Evolutionary conservation across 805 yeast species (phyloP).

Genomic region (Lipomyces chichibuensis): DNA sequence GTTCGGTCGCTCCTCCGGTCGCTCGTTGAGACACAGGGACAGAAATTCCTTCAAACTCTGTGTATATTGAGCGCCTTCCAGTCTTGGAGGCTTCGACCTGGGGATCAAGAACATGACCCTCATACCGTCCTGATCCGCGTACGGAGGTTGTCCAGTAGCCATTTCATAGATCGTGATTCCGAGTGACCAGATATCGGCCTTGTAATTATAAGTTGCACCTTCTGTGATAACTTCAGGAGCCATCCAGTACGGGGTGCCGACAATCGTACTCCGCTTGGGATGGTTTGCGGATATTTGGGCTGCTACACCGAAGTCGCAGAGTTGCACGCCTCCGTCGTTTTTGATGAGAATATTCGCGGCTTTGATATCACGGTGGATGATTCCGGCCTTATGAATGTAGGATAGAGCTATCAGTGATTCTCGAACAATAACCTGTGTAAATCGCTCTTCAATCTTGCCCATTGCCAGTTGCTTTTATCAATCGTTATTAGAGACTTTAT

Average conservation of each 20-base stretch:
- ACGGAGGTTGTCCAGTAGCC: conserved; percentile 97
- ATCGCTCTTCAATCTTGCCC: conserved; percentile 83
- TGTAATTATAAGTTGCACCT: conserved; percentile 55
- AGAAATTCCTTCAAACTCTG: conserved; percentile 78
- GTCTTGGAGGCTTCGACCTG: conserved; percentile 88
- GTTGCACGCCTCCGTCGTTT: conserved; percentile 84
- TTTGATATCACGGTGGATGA: conserved; percentile 93
- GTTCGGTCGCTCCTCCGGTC: conserved; percentile 80
- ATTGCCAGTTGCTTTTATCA: conserved; percentile 25
- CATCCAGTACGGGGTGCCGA: conserved; percentile 66
- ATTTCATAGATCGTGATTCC: conserved; percentile 94
- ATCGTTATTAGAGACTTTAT: not conserved
- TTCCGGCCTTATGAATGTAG: conserved; percentile 83
- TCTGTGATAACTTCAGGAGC: conserved; percentile 54
- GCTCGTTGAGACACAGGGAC: conserved; percentile 91
- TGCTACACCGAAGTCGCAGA: conserved; percentile 98
- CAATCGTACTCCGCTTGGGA: conserved; percentile 87
- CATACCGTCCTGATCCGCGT: conserved; percentile 90
- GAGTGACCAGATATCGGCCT: conserved; percentile 96
- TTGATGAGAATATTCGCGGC: conserved; percentile 93
- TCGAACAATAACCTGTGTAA: conserved; percentile 79
- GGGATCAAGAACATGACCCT: conserved; percentile 94
- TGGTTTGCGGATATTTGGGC: conserved; percentile 81
- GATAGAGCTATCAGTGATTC: conserved; percentile 78
- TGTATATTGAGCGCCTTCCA: conserved; percentile 87